Evolutionary conservation across 1,139 yeast species (phyloP), one percentile per base, ranked within the genome.

Genomic region (Cylindricascospora bacillispora): DNA sequence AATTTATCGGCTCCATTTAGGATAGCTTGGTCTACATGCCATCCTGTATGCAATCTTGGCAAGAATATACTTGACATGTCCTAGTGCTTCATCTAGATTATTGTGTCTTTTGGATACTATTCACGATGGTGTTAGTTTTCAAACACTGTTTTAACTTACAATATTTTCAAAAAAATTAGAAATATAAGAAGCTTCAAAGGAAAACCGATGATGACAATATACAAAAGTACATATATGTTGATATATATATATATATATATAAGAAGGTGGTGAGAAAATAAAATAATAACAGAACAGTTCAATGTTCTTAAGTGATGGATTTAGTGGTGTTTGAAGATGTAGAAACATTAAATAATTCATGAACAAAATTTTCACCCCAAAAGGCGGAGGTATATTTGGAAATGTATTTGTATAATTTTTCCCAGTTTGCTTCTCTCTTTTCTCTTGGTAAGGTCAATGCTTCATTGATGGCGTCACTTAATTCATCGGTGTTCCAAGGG

Each of bases 401-500:
- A 41, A 89, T 83, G 53, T 89, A 89, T 38, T 69, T 73, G 62
- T 82, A 83, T 54, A 89, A 65, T 56, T 81, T 82, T 32, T 75
- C 68, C 59, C 85, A 89, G 49, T 85, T 86, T 13, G 75, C 70
- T 22, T 60, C 66, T 45, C 73, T 72, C 63, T 81, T 82, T 45
- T 83, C 95, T 22, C 70, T 71, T 3, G 93, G 81, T 54, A 89
- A 60, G 0, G 95, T 83, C 46, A 89, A 65, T 24, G 94, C 78
- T 52, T 86, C 95, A 47, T 77, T 67, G 34, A 89, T 79, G 2
- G 97, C 79, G 28, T 72, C 80, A 21, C 93, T 73, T 49, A 89
- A 59, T 45, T 92, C 98, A 45, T 92, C 98, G 12, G 89, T 86
- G 54, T 86, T 89, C 99, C 99, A 89, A 3, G 99, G 99, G 50